phyloP scores from a whole-genome alignment of 306 rosid species.

The Cicer cuneatum region DNA sequence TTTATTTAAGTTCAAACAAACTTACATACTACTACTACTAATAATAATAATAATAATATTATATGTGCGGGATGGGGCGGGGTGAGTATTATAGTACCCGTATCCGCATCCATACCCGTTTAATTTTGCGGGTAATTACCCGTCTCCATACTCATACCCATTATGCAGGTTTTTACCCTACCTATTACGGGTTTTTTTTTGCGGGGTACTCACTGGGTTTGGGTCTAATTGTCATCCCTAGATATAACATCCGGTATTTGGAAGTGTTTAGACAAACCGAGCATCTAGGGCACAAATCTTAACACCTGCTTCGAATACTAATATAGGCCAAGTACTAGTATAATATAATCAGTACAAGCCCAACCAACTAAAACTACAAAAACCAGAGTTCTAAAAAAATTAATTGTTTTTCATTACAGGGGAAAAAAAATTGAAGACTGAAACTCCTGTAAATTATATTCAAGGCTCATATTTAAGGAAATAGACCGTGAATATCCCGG shows the following conservation, averaged over 20 bases:
- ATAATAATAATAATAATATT: too few species aligned
- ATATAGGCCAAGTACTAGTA: slow-evolving; percentile 6
- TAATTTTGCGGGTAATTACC: too few species aligned
- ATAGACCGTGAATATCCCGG: slow-evolving; percentile 5
- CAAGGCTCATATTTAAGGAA: neutral
- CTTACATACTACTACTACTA: too few species aligned
- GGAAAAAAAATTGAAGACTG: neutral
- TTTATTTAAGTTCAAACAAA: too few species aligned
- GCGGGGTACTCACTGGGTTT: too few species aligned
- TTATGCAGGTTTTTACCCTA: too few species aligned
- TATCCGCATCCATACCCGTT: too few species aligned
- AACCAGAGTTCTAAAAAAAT: neutral
- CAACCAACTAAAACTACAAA: slow-evolving; percentile 1
- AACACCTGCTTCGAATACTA: slow-evolving; percentile 1
- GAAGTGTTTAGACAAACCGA: neutral
- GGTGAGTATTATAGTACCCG: too few species aligned
- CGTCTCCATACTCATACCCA: too few species aligned
- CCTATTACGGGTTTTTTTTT: too few species aligned
- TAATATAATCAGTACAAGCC: slow-evolving; percentile 17
- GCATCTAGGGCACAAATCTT: neutral
- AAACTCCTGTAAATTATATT: slow-evolving; percentile 9
- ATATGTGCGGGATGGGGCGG: too few species aligned
- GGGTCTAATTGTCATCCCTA: too few species aligned
- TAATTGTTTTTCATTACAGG: neutral
- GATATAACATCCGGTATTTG: slow-evolving; percentile 12